A percentile compares a stretch with the other conserved stretches of the same genome.
These are phyloP conservation scores for Herpetomonas tarakana DNA, from an alignment of 208 protist species.

Conservation along the genomic window DNA sequence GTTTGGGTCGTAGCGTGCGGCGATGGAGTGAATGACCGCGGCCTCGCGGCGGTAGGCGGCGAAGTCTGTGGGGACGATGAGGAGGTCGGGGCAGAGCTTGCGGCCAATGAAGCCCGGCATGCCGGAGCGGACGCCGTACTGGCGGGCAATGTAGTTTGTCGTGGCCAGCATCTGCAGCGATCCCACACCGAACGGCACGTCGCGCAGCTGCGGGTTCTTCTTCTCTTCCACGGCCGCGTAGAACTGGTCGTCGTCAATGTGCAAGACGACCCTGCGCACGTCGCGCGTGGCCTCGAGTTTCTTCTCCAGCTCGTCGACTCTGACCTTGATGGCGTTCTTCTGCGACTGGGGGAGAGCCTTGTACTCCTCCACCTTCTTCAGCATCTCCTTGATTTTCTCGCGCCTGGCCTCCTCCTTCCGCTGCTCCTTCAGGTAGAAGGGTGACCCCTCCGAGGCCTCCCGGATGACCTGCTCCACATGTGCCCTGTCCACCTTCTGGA, in stretches of 20 bases:
- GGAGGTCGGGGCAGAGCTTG: constrained; percentile 86
- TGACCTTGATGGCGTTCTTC: constrained; percentile 35
- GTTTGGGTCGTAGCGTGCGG: constrained; percentile 82
- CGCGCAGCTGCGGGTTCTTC: constrained; percentile 86
- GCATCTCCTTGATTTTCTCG: constrained; percentile 45
- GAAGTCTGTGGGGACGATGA: constrained; percentile 86
- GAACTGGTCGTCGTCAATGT: constrained; percentile 95
- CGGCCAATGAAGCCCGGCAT: constrained; percentile 96
- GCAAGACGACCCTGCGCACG: constrained; percentile 66
- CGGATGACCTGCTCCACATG: constrained; percentile 83
- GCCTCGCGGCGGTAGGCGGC: constrained; percentile 70
- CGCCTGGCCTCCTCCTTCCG: constrained; percentile 49
- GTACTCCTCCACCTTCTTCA: constrained; percentile 54
- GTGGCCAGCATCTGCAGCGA: constrained; percentile 92
- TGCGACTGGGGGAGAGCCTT: constrained; percentile 27
- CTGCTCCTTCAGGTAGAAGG: constrained; percentile 83
- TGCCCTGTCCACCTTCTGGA: constrained; percentile 76
- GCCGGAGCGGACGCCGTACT: constrained; percentile 94
- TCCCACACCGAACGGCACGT: constrained; percentile 93
- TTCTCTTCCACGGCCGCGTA: constrained; percentile 89
- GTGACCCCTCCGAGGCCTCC: constrained; percentile 63
- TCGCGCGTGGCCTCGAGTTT: constrained; percentile 71
- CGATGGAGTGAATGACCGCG: constrained; percentile 66
- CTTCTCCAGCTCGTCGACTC: constrained; percentile 49
- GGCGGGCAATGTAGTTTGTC: constrained; percentile 94